A percentile compares a stretch with the other conserved stretches of the same genome.
Evolutionary conservation across 768 basidiomycete genomes (phyloP).

Genomic region (Amanita phalloides): DNA sequence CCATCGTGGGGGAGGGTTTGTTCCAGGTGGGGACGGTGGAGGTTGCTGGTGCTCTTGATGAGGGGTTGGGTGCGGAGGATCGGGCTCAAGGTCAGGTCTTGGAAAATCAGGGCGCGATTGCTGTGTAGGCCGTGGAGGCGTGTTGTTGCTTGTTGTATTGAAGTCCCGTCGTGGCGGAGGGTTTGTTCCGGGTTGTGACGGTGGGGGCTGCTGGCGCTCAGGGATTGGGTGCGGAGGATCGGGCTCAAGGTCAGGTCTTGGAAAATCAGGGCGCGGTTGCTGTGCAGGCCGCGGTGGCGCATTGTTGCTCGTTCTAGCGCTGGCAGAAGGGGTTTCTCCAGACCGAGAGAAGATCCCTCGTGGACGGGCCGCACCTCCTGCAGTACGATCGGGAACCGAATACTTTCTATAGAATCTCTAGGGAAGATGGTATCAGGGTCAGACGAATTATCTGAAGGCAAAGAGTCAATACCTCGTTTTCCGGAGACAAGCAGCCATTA

Average conservation of each 20-base stretch:
- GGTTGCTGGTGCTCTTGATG: constrained; percentile 12
- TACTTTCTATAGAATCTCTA: constrained; percentile 50
- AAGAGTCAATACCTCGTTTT: constrained; percentile 40
- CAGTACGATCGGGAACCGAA: constrained; percentile 43
- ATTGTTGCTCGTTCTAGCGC: constrained; percentile 10
- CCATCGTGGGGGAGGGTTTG: constrained; percentile 1
- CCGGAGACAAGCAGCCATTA: constrained; percentile 50
- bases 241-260: constrained; percentile 56
- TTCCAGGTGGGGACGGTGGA: constrained; percentile 9
- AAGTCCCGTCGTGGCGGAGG: not conserved
- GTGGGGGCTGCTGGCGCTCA: constrained; percentile 12
- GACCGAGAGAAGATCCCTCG: constrained; percentile 40
- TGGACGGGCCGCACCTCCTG: constrained; percentile 16
- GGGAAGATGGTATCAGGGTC: not conserved
- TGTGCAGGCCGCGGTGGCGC: constrained; percentile 25
- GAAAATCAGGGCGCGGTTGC: constrained; percentile 25
- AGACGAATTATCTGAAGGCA: not conserved
- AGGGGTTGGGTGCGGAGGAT: constrained; percentile 20
- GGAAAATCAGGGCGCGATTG: constrained; percentile 29
- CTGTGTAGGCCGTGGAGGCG: constrained; percentile 23
- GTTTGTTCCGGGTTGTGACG: constrained; percentile 11
- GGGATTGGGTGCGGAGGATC: constrained; percentile 23
- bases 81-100: constrained; percentile 54
- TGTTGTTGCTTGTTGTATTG: constrained; percentile 10
- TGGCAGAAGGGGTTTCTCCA: constrained; percentile 14